Base-by-base conservation (phyloP, 331 rosid species). In the Quercus phellos region DNA sequence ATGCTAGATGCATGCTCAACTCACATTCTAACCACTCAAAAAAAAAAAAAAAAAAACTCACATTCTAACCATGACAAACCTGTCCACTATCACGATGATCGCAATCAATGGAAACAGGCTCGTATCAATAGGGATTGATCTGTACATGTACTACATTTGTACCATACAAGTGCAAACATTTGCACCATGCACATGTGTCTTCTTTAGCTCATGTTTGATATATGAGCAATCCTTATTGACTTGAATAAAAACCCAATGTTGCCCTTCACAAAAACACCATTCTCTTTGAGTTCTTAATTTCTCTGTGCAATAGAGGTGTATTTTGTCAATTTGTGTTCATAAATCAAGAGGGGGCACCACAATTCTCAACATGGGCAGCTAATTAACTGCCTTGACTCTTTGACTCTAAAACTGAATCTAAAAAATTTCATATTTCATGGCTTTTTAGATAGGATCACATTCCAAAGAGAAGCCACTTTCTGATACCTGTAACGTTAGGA, bases 41-140 rank as follows among this genome's bases (percentile, higher is more conserved):
- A 6, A 35, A 6, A 35, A 6, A 35, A 6, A 35, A 0, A 1
- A 34, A 38, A 38, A 38, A 53, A 8, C 42, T 74, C 83, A 74
- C 56, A 61, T 46, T 69, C 59, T 26, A 81, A 60, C 26, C 51
- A 75, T 34, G 74, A 75, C 68, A 26, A 14, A 74, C 70, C 79
- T 24, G 64, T 32, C 29, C 54, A 30, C 32, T 17, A 54, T 12
- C 38, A 77, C 42, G 16, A 55, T 46, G 53, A 46, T 18, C 12
- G 26, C 64, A 24, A 6, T 58, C 64, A 46, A 17, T 21, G 64
- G 24, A 58, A 58, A 21, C 16, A 46, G 53, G 17, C 53, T 13
- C 17, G 16, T 46, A 46, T 46, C 53, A 46, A 13, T 38, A 2
- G 46, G 46, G 46, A 38, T 38, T 38, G 12, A 38, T 38, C 46